Conservation (phyloP, 495 filamentous ascomycete genomes). For the Aspergillus wentii region DNA sequence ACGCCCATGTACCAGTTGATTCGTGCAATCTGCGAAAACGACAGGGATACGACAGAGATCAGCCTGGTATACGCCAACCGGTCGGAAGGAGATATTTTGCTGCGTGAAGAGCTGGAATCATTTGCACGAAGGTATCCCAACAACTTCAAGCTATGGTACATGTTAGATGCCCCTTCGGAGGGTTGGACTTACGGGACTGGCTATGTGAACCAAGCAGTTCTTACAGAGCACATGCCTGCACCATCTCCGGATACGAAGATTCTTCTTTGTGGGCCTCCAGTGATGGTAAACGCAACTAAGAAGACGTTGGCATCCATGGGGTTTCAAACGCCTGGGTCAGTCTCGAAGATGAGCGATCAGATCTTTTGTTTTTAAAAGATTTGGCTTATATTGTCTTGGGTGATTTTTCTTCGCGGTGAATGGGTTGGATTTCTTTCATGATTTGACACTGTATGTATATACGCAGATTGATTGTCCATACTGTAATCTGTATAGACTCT, state of each 20-base stretch:
- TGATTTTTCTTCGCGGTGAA: too few species aligned
- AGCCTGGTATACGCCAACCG: slow-evolving; percentile 44
- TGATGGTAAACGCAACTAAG: slow-evolving; percentile 35
- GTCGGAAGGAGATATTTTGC: slow-evolving; percentile 33
- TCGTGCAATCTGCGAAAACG: slow-evolving; percentile 48
- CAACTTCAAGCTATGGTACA: slow-evolving; percentile 43
- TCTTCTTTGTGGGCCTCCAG: slow-evolving; percentile 37
- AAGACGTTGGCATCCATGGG: slow-evolving; percentile 27
- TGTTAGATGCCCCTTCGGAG: slow-evolving; percentile 31
- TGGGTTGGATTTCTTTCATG: too few species aligned
- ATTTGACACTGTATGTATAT: too few species aligned
- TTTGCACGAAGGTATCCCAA: slow-evolving; percentile 34
- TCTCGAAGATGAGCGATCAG: slow-evolving; percentile 34
- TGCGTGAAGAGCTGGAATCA: slow-evolving; percentile 41
- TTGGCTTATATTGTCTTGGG: too few species aligned
- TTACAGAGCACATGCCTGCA: slow-evolving; percentile 17
- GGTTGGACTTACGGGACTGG: slow-evolving; percentile 23
- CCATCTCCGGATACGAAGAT: slow-evolving; percentile 26
- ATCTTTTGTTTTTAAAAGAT: slow-evolving; percentile 34
- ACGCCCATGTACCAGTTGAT: slow-evolving; percentile 54
- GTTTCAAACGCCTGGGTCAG: slow-evolving; percentile 26
- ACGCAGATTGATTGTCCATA: too few species aligned
- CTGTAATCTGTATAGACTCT: too few species aligned
- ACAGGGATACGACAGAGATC: slow-evolving; percentile 42
- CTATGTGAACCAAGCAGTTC: slow-evolving; percentile 19